Base-by-base conservation (phyloP, 2,329 filamentous ascomycete species). In the Cercospora beticola region DNA sequence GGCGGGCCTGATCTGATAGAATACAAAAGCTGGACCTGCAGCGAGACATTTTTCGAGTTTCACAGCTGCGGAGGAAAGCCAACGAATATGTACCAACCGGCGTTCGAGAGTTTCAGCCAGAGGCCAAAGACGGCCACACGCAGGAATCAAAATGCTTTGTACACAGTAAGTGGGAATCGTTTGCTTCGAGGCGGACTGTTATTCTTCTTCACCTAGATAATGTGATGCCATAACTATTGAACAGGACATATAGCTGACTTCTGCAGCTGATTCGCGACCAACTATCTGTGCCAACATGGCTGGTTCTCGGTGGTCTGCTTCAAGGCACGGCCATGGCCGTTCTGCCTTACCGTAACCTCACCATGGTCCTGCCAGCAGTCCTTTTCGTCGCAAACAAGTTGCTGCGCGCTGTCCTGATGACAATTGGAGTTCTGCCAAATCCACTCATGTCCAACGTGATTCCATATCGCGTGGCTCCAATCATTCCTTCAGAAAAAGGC, bases 271-370 rank as follows among this genome's bases (percentile, higher is more conserved):
- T 69, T 10, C 58, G 67, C 4, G 67, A 66, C 54, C 36, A 66
- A 23, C 62, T 69, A 26, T 60, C 58, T n/a, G 52, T 69, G 16
- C 7, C 33, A 26, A 69, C 64, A 58, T 66, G 67, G 67, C 59
- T 69, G 26, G 12, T 66, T 6, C 43, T 69, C n/a, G 78, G 81
- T 52, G 76, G 76, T 40, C 68, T 76, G 33, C 62, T 81, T 12
- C 79, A 82, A 72, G 74, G 74, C 52, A 16, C 80, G 2, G 68
- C 79, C 5, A 57, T 69, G 61, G 71, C 76, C 62, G 68, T 79
- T 14, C 62, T 78, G 23, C 70, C 70, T 18, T 70, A 73, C 77
- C 58, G 70, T 74, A 70, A 73, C 76, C 3, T 73, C 72, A 57
- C 64, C n/a, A 52, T 70, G 40, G 46, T 70, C 9, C 56, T 63